Evolutionary conservation across 768 basidiomycete genomes (phyloP), one percentile per base, ranked within the genome.

Genomic region (Dioszegia hungarica): DNA sequence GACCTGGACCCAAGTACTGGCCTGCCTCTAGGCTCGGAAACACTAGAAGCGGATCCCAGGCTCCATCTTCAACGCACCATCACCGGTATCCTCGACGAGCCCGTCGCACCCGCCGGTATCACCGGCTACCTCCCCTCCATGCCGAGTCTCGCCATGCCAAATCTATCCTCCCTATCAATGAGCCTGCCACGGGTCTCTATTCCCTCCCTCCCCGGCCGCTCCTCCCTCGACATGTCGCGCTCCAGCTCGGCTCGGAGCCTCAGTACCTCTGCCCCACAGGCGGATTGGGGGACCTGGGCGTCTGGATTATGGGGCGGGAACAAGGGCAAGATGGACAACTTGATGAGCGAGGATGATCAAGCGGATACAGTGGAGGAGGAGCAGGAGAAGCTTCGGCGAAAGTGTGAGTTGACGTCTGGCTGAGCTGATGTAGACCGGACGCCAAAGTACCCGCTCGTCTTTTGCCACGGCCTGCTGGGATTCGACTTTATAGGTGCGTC

Each of bases 381-480:
- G 60, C 79, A 79, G 37, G 72, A 77, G 9, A 78, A 80, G 31
- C 75, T 83, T 3, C 62, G 74, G 15, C 80, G 80, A 61, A 88
- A 87, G 75, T 88, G 88, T 87, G 60, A 61, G 82, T 80, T 12
- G 14, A 22, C 12, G 29, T 1, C 24, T 22, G n/a, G 22, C 4
- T 14, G 25, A 52, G 57, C 48, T 56, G 56, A 51, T n/a, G 40
- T 31, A 90, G 89, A 93, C 70, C 82, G 82, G 4, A 80, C 89
- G 0, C 87, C 93, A 0, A 82, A 82, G 57, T 84, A 90, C 61
- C 94, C 94, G 0, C 77, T 97, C 41, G 87, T 98, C 1, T 97
- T 98, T 76, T 98, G 94, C 64, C 94, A 98, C 71, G 94, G 93
- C 9, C 82, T 95, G 0, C 81, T 97, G 11, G 77, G 76, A 12